Conservation (phyloP, 108 stramenopile genomes). For the Cyclotella atomus region DNA sequence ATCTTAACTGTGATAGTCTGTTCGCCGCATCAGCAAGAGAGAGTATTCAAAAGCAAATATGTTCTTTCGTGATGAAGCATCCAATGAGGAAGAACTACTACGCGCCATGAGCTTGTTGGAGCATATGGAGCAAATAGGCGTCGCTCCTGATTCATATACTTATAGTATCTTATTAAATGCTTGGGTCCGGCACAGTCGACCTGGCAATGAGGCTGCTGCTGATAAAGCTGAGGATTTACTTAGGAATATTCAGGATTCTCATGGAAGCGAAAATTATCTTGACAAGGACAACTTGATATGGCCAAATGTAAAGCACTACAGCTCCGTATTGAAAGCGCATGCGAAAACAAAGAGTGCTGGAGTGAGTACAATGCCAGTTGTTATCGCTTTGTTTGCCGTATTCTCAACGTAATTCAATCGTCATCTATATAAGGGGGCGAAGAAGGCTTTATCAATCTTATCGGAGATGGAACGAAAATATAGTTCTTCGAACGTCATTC, state of each 20-base stretch:
- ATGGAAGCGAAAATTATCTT: conserved; percentile 5
- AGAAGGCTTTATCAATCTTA: conserved; percentile 47
- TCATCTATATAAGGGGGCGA: conserved; percentile 28
- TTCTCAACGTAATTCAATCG: not conserved
- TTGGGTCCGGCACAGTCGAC: conserved; percentile 37
- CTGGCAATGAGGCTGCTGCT: conserved; percentile 47
- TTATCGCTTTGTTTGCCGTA: not conserved
- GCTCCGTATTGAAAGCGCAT: conserved; percentile 54
- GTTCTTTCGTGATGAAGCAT: conserved; percentile 5
- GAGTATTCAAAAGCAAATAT: not conserved
- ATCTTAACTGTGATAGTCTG: not conserved
- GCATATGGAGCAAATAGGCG: conserved; percentile 40
- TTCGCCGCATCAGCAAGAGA: not conserved
- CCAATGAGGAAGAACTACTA: conserved; percentile 31
- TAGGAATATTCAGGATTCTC: conserved; percentile 31
- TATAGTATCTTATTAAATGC: conserved; percentile 50
- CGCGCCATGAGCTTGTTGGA: conserved; percentile 40
- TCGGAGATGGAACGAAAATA: conserved; percentile 46
- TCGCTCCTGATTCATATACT: conserved; percentile 42
- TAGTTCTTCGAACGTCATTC: conserved; percentile 24
- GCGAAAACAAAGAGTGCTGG: conserved; percentile 48
- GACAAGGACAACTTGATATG: conserved; percentile 1
- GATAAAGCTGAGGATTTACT: conserved; percentile 46
- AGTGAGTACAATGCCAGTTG: not conserved
- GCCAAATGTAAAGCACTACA: conserved; percentile 52